Conservation (phyloP, 768 basidiomycete genomes). For the Termitomyces heimii region DNA sequence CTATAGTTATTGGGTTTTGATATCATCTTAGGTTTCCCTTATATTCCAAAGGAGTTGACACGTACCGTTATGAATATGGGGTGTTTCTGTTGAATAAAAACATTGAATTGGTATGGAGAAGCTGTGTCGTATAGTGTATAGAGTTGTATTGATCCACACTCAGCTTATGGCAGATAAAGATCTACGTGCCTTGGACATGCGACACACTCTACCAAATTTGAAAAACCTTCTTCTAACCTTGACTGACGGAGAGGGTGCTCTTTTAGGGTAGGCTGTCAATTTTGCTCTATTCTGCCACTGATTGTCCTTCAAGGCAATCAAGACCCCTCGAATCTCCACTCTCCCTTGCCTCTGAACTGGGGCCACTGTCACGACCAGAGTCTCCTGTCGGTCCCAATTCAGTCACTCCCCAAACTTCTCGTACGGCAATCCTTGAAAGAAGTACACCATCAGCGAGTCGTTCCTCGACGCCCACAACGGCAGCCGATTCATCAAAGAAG, state of each 20-base stretch:
- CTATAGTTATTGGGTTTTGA: constrained; percentile 1
- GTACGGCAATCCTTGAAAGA: constrained; percentile 21
- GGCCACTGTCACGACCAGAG: constrained; percentile 14
- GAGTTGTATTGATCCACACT: constrained; percentile 2
- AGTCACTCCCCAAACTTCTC: constrained; percentile 32
- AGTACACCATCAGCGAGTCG: constrained; percentile 48
- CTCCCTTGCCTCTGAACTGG: constrained; percentile 19
- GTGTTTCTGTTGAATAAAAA: constrained; percentile 97
- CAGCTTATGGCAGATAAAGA: constrained; percentile 92
- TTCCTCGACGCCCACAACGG: constrained; percentile 48
- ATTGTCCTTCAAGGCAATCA: constrained; percentile 16
- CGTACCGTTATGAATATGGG: constrained; percentile 95
- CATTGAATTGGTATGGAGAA: constrained; percentile 76
- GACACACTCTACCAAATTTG: constrained; percentile 94
- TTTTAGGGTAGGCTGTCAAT: constrained; percentile 35
- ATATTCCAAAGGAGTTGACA: constrained; percentile 91
- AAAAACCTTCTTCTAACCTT: constrained; percentile 89
- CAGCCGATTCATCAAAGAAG: constrained; percentile 32
- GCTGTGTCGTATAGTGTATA: constrained; percentile 4
- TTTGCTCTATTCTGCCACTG: constrained; percentile 10
- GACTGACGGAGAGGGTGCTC: constrained; percentile 58
- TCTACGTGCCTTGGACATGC: constrained; percentile 84
- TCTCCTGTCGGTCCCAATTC: constrained; percentile 19
- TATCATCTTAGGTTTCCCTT: constrained; percentile 74
- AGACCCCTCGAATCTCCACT: constrained; percentile 20